Base-by-base conservation (phyloP, 441 rosid genomes). In the Gossypium gossypioides region DNA sequence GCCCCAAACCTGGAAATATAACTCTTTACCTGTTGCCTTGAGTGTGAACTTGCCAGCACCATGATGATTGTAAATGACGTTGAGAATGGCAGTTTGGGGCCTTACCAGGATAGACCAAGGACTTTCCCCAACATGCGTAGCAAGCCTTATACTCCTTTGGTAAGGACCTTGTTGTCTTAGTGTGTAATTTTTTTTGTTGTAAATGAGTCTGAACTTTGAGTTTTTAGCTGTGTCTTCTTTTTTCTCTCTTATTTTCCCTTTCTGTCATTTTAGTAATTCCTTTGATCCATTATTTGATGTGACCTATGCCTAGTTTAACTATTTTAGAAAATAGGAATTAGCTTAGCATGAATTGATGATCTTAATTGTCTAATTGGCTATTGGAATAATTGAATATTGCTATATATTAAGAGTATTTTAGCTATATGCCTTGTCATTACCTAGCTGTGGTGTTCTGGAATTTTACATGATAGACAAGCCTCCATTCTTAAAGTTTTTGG, bases 81-180 rank as follows among this genome's bases (percentile, higher is more conserved):
- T 72, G 99, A 95, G 89, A 86, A 80, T 79, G 96, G 93, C 51
- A 79, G 74, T 78, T 68, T 90, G 88, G 86, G 87, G 80, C 78
- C 92, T 64, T 92, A 79, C 85, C 87, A 68, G 69, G 98, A 92
- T 56, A 86, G 89, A 84, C 90, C 89, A 1, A 89, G 98, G 87
- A 85, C 85, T 12, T 95, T 95, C 77, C 99, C 99, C 72, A 88
- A 65, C 82, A 91, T 91, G 99, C 96, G 97, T 44, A 81, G 78
- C 69, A 95, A 91, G 84, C 76, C 93, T 22, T 89, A 91, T 72
- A 80, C 84, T 42, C 97, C 97, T 34, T 71, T 81, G 86, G 99
- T 92, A 78, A 77, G 84, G 22, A 22, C 44, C 58, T 74, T 64
- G 42, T 48, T 3, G 8, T 60, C 51, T 48, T 2, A 13, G 9